A percentile compares a stretch with the other conserved stretches of the same genome.
Conservation (phyloP, 2,329 filamentous ascomycete species). For the Coleophoma crateriformis region DNA sequence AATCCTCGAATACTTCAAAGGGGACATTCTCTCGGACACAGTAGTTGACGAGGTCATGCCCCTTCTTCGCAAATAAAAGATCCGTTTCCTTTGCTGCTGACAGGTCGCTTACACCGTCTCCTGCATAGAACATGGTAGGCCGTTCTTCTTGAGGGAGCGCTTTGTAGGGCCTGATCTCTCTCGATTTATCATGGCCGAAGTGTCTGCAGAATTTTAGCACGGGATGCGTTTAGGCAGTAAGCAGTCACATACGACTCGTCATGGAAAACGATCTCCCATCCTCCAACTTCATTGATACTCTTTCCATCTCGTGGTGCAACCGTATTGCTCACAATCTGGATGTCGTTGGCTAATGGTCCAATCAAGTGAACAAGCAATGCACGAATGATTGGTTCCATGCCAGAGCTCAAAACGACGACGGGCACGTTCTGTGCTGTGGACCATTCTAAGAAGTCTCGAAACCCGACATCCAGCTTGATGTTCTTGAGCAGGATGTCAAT, state of each 20-base stretch:
- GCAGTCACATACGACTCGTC: conserved; percentile 62
- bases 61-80: conserved; percentile 87
- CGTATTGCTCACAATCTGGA: conserved; percentile 88
- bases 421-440: conserved; percentile 76
- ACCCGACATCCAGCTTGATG: conserved; percentile 84
- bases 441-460: conserved; percentile 85
- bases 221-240: background rate
- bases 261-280: conserved; percentile 85
- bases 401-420: conserved; percentile 84
- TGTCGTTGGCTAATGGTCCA: conserved; percentile 66
- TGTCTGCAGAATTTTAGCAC: conserved; percentile 23
- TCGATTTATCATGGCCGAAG: conserved; percentile 95
- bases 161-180: conserved; percentile 84
- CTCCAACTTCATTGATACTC: conserved; percentile 70
- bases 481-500: conserved; percentile 72
- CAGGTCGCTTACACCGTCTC: conserved; percentile 88
- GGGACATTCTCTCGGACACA: conserved; percentile 81
- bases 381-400: conserved; percentile 89
- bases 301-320: conserved; percentile 62
- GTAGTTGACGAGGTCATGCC: conserved; percentile 80
- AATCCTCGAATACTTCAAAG: conserved; percentile 83
- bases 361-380: conserved; percentile 76
- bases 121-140: conserved; percentile 88
- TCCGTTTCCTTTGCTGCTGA: conserved; percentile 91
- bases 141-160: conserved; percentile 61